Conservation (phyloP, 176 grass and related monocot species). For the Eragrostis curvula region DNA sequence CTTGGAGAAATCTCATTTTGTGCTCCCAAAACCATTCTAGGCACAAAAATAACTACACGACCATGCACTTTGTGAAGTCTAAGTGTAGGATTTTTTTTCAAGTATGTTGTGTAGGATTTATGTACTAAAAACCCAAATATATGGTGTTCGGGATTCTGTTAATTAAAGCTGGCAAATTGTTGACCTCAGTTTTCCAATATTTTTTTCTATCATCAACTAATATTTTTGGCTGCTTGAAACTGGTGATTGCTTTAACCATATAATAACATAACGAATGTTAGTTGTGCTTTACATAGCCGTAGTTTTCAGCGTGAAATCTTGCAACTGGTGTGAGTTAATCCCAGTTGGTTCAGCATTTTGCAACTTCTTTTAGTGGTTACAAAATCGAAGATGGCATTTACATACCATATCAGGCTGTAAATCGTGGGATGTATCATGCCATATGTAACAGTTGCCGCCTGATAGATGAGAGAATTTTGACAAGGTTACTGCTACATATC, state of each 20-base stretch:
- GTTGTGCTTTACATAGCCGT: neutral
- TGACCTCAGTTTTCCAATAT: neutral
- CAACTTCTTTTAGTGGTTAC: neutral
- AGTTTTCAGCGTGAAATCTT: neutral
- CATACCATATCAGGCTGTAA: constrained; percentile 4
- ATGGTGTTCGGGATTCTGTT: neutral
- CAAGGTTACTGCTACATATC: neutral
- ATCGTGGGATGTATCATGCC: neutral
- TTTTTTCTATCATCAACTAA: neutral
- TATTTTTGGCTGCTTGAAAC: neutral
- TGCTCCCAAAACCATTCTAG: neutral
- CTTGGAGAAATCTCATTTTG: neutral
- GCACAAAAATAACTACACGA: neutral
- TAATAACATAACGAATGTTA: neutral
- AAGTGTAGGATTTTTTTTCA: neutral
- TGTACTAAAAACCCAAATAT: constrained; percentile 1
- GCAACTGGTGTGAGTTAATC: constrained; percentile 1
- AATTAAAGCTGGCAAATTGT: neutral
- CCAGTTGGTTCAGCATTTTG: neutral
- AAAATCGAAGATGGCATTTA: constrained; percentile 23
- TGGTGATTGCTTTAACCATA: constrained; percentile 1
- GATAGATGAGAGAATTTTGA: constrained; percentile 5
- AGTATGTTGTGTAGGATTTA: neutral
- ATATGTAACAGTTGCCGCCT: neutral
- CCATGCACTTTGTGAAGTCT: neutral